Conservation (phyloP, 768 basidiomycete species). For the Podaxis pistillaris region DNA sequence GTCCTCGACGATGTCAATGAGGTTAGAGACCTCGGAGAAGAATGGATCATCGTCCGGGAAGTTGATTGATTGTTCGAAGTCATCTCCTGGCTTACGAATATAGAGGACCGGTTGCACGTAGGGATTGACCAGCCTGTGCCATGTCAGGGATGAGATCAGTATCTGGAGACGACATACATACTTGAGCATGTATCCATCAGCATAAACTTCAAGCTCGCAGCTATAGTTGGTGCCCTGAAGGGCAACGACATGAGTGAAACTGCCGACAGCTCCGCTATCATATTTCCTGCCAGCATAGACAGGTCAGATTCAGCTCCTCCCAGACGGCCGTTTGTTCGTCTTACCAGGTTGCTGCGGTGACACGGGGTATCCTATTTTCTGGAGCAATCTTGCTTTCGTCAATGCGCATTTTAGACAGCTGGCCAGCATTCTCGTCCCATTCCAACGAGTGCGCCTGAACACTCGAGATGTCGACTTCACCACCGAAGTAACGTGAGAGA, state of each 20-base stretch:
- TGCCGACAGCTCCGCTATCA: slow-evolving; percentile 90
- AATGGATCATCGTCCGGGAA: slow-evolving; percentile 89
- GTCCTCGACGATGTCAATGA: slow-evolving; percentile 87
- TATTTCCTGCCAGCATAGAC: slow-evolving; percentile 69
- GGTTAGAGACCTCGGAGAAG: slow-evolving; percentile 90
- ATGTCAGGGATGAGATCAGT: slow-evolving; percentile 2
- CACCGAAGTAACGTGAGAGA: slow-evolving; percentile 95
- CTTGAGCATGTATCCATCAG: slow-evolving; percentile 91
- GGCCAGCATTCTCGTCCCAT: slow-evolving; percentile 87
- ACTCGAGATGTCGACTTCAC: slow-evolving; percentile 83
- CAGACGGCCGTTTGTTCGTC: slow-evolving; percentile 11
- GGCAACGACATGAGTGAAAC: slow-evolving; percentile 85
- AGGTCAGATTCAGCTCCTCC: neutral
- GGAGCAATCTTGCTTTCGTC: slow-evolving; percentile 85
- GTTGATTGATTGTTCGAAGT: slow-evolving; percentile 63
- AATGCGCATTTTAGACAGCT: slow-evolving; percentile 74
- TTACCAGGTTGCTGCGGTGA: slow-evolving; percentile 89
- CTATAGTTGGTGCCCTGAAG: slow-evolving; percentile 93
- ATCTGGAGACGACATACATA: slow-evolving; percentile 28
- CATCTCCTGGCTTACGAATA: slow-evolving; percentile 81
- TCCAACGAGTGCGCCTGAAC: slow-evolving; percentile 88
- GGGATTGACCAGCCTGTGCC: slow-evolving; percentile 76
- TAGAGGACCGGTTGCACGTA: slow-evolving; percentile 90
- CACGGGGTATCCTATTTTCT: slow-evolving; percentile 90
- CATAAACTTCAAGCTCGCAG: slow-evolving; percentile 91